Conservation (phyloP, 2,329 filamentous ascomycete genomes). For the Phyllosticta capitalensis region DNA sequence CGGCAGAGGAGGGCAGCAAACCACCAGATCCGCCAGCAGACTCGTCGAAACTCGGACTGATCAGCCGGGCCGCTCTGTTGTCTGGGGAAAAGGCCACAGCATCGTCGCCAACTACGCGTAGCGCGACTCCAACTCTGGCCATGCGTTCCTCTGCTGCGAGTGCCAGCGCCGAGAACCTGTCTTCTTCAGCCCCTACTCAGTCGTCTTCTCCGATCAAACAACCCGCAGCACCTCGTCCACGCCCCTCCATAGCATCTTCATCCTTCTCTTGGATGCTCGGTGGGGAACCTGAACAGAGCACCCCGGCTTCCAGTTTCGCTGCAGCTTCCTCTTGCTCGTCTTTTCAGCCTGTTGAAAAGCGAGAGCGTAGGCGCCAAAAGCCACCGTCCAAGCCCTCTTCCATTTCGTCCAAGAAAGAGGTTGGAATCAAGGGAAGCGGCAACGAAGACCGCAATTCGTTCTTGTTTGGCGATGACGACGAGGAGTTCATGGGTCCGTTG, state of each 20-base stretch:
- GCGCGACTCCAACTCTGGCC: slow-evolving; percentile 2
- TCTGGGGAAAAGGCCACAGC: slow-evolving; percentile 9
- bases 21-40: slow-evolving; percentile 15
- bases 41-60: background rate
- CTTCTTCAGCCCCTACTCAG: background rate
- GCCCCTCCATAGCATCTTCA: slow-evolving; percentile 61
- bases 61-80: slow-evolving; percentile 12
- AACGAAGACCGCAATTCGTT: slow-evolving; percentile 16
- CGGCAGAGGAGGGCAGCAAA: background rate
- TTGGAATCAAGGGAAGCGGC: background rate
- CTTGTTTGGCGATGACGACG: slow-evolving; percentile 32
- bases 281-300: slow-evolving; percentile 18
- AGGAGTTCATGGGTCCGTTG: slow-evolving; percentile 17
- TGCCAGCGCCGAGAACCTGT: background rate
- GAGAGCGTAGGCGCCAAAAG: slow-evolving; percentile 7
- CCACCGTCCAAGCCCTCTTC: background rate
- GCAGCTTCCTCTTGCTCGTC: slow-evolving; percentile 14
- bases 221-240: slow-evolving; percentile 35
- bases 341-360: slow-evolving; percentile 4
- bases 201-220: background rate
- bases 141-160: background rate
- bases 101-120: slow-evolving; percentile 5
- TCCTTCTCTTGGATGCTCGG: slow-evolving; percentile 71
- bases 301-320: slow-evolving; percentile 18
- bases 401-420: background rate